phyloP scores from a whole-genome alignment of 1,284 basidiomycete species.

The Heterobasidion occidentale region DNA sequence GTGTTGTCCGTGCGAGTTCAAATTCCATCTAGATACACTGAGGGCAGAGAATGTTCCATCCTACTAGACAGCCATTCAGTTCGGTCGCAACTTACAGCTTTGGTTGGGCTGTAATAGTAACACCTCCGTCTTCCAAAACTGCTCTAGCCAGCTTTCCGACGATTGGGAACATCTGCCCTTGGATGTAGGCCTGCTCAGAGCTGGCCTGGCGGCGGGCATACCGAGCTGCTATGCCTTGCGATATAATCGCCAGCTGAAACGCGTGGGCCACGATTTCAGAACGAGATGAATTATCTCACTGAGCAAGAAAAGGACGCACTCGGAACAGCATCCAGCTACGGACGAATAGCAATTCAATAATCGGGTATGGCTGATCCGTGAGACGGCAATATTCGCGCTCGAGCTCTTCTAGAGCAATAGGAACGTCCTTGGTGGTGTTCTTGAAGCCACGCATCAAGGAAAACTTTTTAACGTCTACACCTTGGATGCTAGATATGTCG shows the following conservation, averaged over 20 bases:
- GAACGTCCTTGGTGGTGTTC: conserved; percentile 45
- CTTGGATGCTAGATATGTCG: conserved; percentile 26
- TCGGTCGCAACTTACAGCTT: neutral
- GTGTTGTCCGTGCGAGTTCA: neutral
- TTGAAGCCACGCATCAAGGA: conserved; percentile 46
- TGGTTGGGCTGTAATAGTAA: neutral
- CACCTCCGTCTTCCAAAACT: conserved; percentile 48
- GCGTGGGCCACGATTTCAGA: neutral
- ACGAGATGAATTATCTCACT: neutral
- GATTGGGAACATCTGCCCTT: conserved; percentile 51
- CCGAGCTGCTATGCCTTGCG: conserved; percentile 91
- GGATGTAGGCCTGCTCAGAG: conserved; percentile 63
- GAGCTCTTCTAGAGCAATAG: conserved; percentile 66
- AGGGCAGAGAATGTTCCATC: neutral
- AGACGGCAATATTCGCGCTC: conserved; percentile 70
- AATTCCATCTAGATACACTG: neutral
- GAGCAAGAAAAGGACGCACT: conserved; percentile 33
- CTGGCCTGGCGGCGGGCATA: conserved; percentile 81
- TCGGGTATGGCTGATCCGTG: conserved; percentile 59
- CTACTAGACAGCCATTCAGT: neutral
- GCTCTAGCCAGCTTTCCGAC: conserved; percentile 57
- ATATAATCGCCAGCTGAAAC: conserved; percentile 72
- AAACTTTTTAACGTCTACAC: conserved; percentile 6
- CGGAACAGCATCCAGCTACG: conserved; percentile 87
- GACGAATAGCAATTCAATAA: conserved; percentile 68